These are phyloP conservation scores for Gaeumannomyces tritici DNA, from an alignment of 2,329 filamentous ascomycete species.

Conservation along the genomic window DNA sequence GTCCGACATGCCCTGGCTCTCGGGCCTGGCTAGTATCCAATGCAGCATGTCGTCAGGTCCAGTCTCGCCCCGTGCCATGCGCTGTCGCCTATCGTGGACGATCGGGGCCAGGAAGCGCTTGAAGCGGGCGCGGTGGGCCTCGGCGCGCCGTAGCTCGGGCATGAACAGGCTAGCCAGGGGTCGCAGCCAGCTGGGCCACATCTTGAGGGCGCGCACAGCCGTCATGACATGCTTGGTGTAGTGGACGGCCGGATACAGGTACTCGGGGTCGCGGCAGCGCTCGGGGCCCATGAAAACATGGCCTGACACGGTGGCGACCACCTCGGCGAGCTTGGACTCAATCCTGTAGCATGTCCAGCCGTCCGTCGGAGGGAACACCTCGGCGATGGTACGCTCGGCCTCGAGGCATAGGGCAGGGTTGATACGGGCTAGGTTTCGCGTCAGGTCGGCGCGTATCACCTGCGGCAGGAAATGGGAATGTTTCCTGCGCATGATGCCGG, in stretches of 20 bases:
- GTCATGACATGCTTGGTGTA: constrained; percentile 23
- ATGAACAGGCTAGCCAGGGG: not conserved
- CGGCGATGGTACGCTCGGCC: constrained; percentile 20
- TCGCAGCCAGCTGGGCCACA: constrained; percentile 1
- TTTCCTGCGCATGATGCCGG: not conserved
- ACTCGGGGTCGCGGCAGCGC: constrained; percentile 31
- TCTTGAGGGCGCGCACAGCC: not conserved
- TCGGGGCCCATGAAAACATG: constrained; percentile 36
- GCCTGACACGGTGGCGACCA: constrained; percentile 34
- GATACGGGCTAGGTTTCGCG: constrained; percentile 11
- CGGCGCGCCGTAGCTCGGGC: constrained; percentile 4
- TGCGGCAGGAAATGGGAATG: not conserved
- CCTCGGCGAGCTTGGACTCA: constrained; percentile 27
- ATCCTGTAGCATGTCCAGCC: constrained; percentile 32
- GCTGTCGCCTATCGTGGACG: not conserved
- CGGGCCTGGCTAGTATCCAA: constrained; percentile 13
- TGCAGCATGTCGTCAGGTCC: constrained; percentile 2
- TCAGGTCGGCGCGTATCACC: constrained; percentile 6
- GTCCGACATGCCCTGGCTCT: not conserved
- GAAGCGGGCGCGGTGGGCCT: constrained; percentile 1
- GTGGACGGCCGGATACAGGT: constrained; percentile 32
- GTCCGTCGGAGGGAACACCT: constrained; percentile 22
- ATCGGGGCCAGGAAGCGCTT: not conserved
- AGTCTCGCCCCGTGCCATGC: not conserved
- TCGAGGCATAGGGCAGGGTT: constrained; percentile 28